Conservation (phyloP, 2,329 filamentous ascomycete genomes). For the Furcasterigmium furcatum region DNA sequence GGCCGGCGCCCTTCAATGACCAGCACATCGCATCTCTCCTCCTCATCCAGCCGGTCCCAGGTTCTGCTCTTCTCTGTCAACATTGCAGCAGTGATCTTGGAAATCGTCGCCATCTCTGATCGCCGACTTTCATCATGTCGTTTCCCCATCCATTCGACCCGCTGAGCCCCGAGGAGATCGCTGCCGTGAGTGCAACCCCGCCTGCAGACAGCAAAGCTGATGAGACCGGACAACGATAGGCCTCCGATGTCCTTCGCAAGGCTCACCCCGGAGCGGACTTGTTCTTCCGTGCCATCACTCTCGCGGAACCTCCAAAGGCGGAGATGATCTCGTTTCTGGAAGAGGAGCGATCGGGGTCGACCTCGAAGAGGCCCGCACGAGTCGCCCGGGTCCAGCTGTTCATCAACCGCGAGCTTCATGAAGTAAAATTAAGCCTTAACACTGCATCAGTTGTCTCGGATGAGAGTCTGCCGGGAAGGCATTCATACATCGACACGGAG, state of each 20-base stretch:
- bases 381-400: conserved; percentile 30
- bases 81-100: no score
- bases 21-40: no score
- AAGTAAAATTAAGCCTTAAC: conserved; percentile 15
- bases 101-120: no score
- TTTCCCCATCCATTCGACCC: conserved; percentile 10
- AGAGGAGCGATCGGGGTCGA: conserved; percentile 17
- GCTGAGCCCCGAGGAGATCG: conserved; percentile 7
- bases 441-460: conserved; percentile 10
- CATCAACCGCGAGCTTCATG: conserved; percentile 12
- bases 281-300: conserved; percentile 40
- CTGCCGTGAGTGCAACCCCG: conserved; percentile 2
- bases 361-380: conserved; percentile 20
- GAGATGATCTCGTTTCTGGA: conserved; percentile 37
- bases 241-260: conserved; percentile 1
- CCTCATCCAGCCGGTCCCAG: no score
- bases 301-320: conserved; percentile 40
- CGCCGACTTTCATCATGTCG: no score
- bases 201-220: background rate
- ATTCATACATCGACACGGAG: conserved; percentile 42
- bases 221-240: no score
- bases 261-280: conserved; percentile 10
- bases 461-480: conserved; percentile 31
- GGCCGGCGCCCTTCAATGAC: no score
- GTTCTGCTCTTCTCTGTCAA: no score